Conservation (phyloP, 2,329 filamentous ascomycete species). For the Eutypella sp. region DNA sequence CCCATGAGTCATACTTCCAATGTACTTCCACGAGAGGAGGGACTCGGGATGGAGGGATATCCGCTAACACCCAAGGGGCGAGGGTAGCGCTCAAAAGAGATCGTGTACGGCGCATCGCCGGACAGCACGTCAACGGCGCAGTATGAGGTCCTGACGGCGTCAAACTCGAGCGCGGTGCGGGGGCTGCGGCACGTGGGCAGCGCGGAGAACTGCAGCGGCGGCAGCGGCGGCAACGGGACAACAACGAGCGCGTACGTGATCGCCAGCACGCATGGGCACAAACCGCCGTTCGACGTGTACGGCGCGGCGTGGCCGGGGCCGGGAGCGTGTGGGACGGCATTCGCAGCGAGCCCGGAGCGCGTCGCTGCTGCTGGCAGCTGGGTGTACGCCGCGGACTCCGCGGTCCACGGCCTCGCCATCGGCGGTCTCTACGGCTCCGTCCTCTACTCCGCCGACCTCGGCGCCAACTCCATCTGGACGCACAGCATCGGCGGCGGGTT, state of each 20-base stretch:
- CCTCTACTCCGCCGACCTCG: constrained; percentile 17
- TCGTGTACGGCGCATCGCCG: constrained; percentile 13
- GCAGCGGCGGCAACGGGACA: no score
- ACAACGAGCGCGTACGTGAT: constrained; percentile 13
- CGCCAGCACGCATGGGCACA: constrained; percentile 4
- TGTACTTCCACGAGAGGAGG: not conserved
- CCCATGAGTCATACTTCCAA: not conserved
- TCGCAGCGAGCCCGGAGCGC: not conserved
- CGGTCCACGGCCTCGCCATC: constrained; percentile 16
- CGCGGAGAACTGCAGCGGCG: constrained; percentile 6
- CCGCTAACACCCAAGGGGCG: not conserved
- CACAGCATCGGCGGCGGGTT: constrained; percentile 8
- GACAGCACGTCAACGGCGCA: constrained; percentile 5
- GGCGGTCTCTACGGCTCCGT: not conserved
- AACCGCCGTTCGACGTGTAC: constrained; percentile 11
- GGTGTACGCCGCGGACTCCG: constrained; percentile 10
- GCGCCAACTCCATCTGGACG: constrained; percentile 16
- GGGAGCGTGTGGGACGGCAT: constrained; percentile 14
- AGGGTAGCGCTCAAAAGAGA: constrained; percentile 12
- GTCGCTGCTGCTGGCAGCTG: constrained; percentile 3
- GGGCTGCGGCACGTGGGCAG: not conserved
- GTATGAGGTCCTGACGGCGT: constrained; percentile 4
- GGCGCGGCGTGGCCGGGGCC: constrained; percentile 10
- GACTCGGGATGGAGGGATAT: not conserved
- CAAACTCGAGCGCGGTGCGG: not conserved